Percentiles rank a stretch among this genome's conserved stretches.
Evolutionary conservation across 352 stramenopile genomes (phyloP).

Genomic region (Lagenidium giganteum): DNA sequence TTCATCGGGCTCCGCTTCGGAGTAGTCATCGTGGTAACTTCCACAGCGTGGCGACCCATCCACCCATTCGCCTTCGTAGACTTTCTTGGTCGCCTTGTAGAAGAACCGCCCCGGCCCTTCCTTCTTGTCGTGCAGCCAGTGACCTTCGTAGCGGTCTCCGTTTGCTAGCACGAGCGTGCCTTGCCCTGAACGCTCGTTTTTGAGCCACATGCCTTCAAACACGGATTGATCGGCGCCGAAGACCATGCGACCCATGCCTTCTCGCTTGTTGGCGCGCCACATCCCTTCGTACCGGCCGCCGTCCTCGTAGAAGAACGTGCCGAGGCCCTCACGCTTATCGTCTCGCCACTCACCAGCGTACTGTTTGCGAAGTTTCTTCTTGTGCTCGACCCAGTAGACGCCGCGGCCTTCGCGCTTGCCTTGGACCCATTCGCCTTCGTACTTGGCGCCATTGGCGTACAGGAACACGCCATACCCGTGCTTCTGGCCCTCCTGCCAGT

Average conservation of each 20-base stretch:
- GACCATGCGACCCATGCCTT: slow-evolving; percentile 73
- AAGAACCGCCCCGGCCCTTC: slow-evolving; percentile 80
- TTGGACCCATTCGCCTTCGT: slow-evolving; percentile 82
- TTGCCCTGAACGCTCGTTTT: slow-evolving; percentile 67
- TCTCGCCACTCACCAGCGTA: slow-evolving; percentile 78
- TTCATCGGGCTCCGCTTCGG: slow-evolving; percentile 26
- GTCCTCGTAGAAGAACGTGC: slow-evolving; percentile 81
- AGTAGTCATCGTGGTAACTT: slow-evolving; percentile 42
- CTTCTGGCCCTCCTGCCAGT: slow-evolving; percentile 91
- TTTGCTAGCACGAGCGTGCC: slow-evolving; percentile 75
- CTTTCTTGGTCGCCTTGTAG: slow-evolving; percentile 78
- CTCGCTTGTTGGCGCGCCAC: slow-evolving; percentile 69
- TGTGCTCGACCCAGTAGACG: slow-evolving; percentile 78
- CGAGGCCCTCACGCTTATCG: slow-evolving; percentile 69
- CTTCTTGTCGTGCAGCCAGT: slow-evolving; percentile 86
- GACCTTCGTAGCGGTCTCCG: slow-evolving; percentile 82
- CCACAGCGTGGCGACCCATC: slow-evolving; percentile 73
- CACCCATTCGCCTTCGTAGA: slow-evolving; percentile 90
- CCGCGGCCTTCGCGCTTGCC: slow-evolving; percentile 78
- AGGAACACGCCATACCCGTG: slow-evolving; percentile 89
- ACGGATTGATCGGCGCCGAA: slow-evolving; percentile 81
- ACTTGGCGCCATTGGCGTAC: slow-evolving; percentile 89
- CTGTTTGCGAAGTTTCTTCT: slow-evolving; percentile 70
- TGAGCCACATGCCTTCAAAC: slow-evolving; percentile 83
- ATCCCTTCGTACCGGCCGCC: slow-evolving; percentile 77